A percentile compares a stretch with the other conserved stretches of the same genome.
These are phyloP conservation scores for Nicotiana tabacum DNA, from an alignment of 257 asterid genomes.

Conservation along the genomic window DNA sequence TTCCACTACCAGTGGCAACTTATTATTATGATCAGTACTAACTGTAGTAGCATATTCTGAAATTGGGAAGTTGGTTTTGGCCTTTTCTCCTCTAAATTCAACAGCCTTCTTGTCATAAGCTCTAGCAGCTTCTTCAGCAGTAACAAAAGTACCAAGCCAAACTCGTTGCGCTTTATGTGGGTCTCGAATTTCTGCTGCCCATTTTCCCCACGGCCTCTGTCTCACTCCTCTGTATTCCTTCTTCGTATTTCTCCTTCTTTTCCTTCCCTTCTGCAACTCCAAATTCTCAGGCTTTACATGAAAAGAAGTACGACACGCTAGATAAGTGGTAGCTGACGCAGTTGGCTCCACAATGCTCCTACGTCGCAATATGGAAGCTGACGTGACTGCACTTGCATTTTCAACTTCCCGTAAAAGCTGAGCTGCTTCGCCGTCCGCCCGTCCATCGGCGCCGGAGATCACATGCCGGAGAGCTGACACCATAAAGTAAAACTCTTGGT, in stretches of 20 bases:
- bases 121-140: constrained; percentile 24
- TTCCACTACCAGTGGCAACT: background rate
- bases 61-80: constrained; percentile 19
- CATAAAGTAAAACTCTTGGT: constrained; percentile 8
- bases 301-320: background rate
- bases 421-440: background rate
- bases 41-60: constrained; percentile 5
- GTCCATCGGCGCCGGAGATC: background rate
- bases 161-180: background rate
- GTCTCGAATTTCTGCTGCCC: constrained; percentile 24
- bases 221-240: constrained; percentile 17
- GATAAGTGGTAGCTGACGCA: background rate
- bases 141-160: constrained; percentile 23
- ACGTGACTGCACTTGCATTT: background rate
- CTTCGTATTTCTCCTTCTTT: background rate
- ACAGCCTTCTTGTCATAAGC: constrained; percentile 23
- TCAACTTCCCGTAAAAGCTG: background rate
- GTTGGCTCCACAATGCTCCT: background rate
- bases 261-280: background rate
- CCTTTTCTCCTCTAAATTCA: constrained; percentile 21
- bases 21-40: background rate
- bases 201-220: constrained; percentile 17
- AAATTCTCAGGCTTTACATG: background rate
- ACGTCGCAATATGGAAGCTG: background rate
- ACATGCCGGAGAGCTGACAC: constrained; percentile 24